Evolutionary conservation across 768 basidiomycete species (phyloP).

Genomic region (Gymnopilus junonius): DNA sequence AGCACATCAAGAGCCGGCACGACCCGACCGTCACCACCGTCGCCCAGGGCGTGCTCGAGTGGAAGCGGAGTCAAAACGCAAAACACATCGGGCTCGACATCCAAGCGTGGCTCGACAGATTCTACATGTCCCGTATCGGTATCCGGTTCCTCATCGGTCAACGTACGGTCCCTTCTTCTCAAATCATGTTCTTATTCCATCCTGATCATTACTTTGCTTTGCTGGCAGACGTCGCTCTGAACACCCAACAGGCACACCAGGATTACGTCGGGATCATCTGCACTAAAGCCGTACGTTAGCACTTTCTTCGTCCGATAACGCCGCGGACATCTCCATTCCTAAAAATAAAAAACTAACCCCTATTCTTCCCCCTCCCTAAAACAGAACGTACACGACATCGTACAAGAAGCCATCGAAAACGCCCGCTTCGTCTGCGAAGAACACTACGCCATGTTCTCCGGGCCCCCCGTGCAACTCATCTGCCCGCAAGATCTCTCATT

Average conservation of each 20-base stretch:
- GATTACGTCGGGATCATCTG: slow-evolving; percentile 99
- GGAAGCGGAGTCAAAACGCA: slow-evolving; percentile 80
- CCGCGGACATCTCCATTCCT: neutral
- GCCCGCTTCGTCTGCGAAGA: slow-evolving; percentile 95
- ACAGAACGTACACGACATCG: slow-evolving; percentile 93
- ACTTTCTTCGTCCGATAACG: slow-evolving; percentile 15
- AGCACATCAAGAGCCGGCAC: slow-evolving; percentile 91
- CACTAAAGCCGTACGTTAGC: slow-evolving; percentile 72
- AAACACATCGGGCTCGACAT: slow-evolving; percentile 83
- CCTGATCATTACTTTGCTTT: slow-evolving; percentile 5
- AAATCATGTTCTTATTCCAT: neutral
- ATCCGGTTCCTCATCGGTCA: slow-evolving; percentile 98
- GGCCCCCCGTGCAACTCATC: slow-evolving; percentile 94
- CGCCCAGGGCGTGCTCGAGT: slow-evolving; percentile 94
- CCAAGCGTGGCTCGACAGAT: slow-evolving; percentile 95
- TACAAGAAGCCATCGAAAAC: slow-evolving; percentile 99
- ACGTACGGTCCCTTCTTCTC: slow-evolving; percentile 57
- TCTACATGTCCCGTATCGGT: slow-evolving; percentile 94
- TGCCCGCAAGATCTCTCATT: slow-evolving; percentile 88
- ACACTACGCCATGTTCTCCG: slow-evolving; percentile 94
- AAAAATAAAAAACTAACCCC: neutral
- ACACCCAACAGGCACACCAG: slow-evolving; percentile 85
- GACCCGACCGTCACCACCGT: slow-evolving; percentile 98
- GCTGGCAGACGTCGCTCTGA: slow-evolving; percentile 84
- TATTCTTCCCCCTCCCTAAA: slow-evolving; percentile 7